These are phyloP conservation scores for Exophiala viscosa DNA, from an alignment of 2,329 filamentous ascomycete genomes.

Conservation along the genomic window DNA sequence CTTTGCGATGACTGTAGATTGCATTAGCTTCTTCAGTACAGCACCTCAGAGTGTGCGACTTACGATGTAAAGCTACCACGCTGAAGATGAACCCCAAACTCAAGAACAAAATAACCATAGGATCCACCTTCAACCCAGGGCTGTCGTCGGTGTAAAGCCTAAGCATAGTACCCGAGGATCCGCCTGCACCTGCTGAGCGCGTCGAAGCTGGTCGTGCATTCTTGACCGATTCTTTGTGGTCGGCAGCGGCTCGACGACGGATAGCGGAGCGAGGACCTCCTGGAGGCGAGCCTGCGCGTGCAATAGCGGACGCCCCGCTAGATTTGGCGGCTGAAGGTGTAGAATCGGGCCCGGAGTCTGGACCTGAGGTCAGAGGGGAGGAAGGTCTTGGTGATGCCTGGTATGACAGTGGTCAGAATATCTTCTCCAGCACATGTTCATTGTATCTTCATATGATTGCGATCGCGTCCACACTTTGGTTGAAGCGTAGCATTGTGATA, in stretches of 20 bases:
- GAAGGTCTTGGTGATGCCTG: conserved; percentile 31
- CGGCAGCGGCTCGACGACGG: conserved; percentile 88
- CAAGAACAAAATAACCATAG: conserved; percentile 92
- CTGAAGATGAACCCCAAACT: conserved; percentile 98
- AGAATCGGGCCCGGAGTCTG: conserved; percentile 46
- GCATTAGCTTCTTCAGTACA: conserved; percentile 20
- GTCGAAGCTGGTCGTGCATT: conserved; percentile 92
- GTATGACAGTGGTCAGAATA: neutral
- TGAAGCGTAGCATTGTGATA: no score
- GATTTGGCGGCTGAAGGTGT: conserved; percentile 50
- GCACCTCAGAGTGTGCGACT: conserved; percentile 37
- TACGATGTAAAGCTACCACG: conserved; percentile 96
- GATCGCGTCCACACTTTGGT: no score
- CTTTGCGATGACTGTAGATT: conserved; percentile 78
- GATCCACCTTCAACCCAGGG: conserved; percentile 94
- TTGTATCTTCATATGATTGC: no score
- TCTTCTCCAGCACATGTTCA: no score
- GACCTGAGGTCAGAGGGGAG: conserved; percentile 44
- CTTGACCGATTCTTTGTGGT: conserved; percentile 94
- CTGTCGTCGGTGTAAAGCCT: conserved; percentile 99
- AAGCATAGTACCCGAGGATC: conserved; percentile 97
- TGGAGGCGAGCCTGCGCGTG: conserved; percentile 79
- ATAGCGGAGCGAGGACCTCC: conserved; percentile 94
- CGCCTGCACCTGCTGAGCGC: conserved; percentile 86
- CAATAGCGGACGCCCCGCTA: conserved; percentile 65